Conservation (phyloP, 352 stramenopile genomes). For the Pythium coloratum region DNA sequence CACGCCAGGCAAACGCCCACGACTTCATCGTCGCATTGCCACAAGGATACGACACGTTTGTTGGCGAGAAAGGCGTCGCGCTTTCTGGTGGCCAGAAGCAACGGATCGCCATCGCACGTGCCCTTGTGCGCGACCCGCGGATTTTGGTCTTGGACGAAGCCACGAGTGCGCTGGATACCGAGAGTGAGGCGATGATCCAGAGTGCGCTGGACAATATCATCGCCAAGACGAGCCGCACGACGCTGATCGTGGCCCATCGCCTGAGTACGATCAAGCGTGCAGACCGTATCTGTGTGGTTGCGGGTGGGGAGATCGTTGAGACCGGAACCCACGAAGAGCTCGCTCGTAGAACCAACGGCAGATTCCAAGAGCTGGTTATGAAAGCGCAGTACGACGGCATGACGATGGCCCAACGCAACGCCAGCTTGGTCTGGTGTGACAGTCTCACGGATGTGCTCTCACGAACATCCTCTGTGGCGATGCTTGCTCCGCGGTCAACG, state of each 20-base stretch:
- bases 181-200: slow-evolving; percentile 75
- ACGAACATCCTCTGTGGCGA: slow-evolving; percentile 21
- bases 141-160: slow-evolving; percentile 77
- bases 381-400: slow-evolving; percentile 6
- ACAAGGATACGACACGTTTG: slow-evolving; percentile 51
- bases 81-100: slow-evolving; percentile 65
- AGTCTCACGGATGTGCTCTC: slow-evolving; percentile 19
- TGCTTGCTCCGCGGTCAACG: slow-evolving; percentile 10
- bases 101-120: slow-evolving; percentile 42
- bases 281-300: slow-evolving; percentile 39
- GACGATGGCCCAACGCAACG: slow-evolving; percentile 21
- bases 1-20: slow-evolving; percentile 11
- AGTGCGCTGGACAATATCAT: slow-evolving; percentile 46
- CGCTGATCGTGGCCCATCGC: slow-evolving; percentile 43
- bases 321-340: slow-evolving; percentile 27
- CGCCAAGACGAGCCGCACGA: slow-evolving; percentile 31
- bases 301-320: slow-evolving; percentile 24
- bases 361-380: slow-evolving; percentile 24
- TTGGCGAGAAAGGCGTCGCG: slow-evolving; percentile 63
- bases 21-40: slow-evolving; percentile 23
- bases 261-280: slow-evolving; percentile 38
- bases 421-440: slow-evolving; percentile 28
- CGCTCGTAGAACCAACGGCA: slow-evolving; percentile 10
- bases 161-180: slow-evolving; percentile 68
- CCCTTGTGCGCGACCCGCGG: slow-evolving; percentile 52